Evolutionary conservation across 345 rosid species (phyloP).

Genomic region (Rhizophora mangle): DNA sequence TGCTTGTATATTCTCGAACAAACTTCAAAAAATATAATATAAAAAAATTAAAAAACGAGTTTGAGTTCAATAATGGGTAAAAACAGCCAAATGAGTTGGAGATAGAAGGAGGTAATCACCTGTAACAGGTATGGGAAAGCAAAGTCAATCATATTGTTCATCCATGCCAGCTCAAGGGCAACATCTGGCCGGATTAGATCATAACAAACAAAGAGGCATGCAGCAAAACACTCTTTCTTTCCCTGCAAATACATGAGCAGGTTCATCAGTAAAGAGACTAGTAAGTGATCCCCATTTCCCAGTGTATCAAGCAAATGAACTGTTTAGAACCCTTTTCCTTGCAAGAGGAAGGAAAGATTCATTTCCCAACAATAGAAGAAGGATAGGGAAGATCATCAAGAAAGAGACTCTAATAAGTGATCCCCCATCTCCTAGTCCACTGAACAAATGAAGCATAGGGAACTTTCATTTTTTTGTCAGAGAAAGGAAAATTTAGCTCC

Average conservation of each 20-base stretch:
- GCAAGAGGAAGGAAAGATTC: too few species aligned
- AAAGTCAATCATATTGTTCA: constrained; percentile 82
- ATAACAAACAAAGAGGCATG: constrained; percentile 90
- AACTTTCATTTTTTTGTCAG: too few species aligned
- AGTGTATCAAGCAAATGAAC: too few species aligned
- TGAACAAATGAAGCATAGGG: too few species aligned
- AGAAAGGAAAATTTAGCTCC: too few species aligned
- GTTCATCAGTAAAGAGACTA: too few species aligned
- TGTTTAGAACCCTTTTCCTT: too few species aligned
- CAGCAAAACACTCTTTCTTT: constrained; percentile 85
- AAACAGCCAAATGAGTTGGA: not conserved
- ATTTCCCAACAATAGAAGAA: not conserved
- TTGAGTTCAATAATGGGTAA: not conserved
- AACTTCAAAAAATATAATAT: constrained; percentile 32
- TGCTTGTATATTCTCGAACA: constrained; percentile 66
- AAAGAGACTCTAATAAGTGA: not conserved
- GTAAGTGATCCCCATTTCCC: too few species aligned
- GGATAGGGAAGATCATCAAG: not conserved
- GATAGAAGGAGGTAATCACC: constrained; percentile 2
- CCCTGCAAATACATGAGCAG: constrained; percentile 28
- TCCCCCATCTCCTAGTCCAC: too few species aligned
- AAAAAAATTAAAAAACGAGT: not conserved
- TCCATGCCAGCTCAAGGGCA: constrained; percentile 87
- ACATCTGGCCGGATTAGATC: constrained; percentile 75
- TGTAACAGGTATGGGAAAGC: constrained; percentile 62